Percentiles rank a stretch among this genome's conserved stretches.
Conservation (phyloP, 202 grass and related monocot genomes). For the Sporobolus alterniflorus region DNA sequence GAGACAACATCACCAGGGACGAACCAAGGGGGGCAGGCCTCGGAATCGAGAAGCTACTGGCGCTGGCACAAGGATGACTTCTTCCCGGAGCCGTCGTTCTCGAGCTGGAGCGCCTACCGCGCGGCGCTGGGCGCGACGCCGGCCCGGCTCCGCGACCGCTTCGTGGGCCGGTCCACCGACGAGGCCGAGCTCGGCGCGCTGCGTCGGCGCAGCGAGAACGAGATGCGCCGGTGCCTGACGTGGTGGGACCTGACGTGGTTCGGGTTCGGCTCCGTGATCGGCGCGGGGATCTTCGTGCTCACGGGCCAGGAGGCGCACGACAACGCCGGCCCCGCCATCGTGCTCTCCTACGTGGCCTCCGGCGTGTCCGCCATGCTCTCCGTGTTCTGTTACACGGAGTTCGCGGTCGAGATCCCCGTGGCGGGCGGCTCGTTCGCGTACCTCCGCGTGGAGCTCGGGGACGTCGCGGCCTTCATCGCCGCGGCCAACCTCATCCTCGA, state of each 20-base stretch:
- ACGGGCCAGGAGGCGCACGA: conserved; percentile 86
- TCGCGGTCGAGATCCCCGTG: conserved; percentile 92
- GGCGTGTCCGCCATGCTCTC: conserved; percentile 96
- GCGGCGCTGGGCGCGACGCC: conserved; percentile 57
- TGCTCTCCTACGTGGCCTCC: conserved; percentile 84
- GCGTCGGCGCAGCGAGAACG: conserved; percentile 83
- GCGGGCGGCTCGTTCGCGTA: conserved; percentile 90
- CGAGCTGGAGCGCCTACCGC: conserved; percentile 72
- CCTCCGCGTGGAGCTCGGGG: conserved; percentile 90
- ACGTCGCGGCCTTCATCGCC: conserved; percentile 86
- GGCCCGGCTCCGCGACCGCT: conserved; percentile 58
- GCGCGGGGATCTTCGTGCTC: conserved; percentile 92
- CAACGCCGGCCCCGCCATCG: conserved; percentile 84
- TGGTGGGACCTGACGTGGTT: conserved; percentile 99
- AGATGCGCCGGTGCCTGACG: conserved; percentile 85
- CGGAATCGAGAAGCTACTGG: conserved; percentile 56
- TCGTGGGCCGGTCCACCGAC: conserved; percentile 79
- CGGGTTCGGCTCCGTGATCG: conserved; percentile 89
- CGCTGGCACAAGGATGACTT: conserved; percentile 85
- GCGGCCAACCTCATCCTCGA: conserved; percentile 91
- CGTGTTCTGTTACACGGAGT: conserved; percentile 96
- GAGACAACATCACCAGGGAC: conserved; percentile 7
- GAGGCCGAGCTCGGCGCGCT: conserved; percentile 62
- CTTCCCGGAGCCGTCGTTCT: conserved; percentile 95
- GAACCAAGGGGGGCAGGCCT: neutral